Base-by-base conservation (phyloP, 768 basidiomycete species). In the Lactarius trivialis region DNA sequence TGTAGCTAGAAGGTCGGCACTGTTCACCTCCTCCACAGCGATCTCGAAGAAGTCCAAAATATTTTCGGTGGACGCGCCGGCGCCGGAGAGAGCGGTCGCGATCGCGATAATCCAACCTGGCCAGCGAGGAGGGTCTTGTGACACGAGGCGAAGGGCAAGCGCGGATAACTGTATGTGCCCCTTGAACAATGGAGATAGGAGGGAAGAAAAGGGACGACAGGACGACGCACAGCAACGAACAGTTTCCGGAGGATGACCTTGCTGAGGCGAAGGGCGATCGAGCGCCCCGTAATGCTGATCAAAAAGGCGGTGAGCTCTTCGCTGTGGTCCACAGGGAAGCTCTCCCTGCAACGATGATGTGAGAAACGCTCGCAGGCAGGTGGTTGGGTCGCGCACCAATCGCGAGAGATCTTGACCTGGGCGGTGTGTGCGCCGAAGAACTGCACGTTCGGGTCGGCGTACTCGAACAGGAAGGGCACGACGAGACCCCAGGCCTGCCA, bases 391-490 rank as follows among this genome's bases (percentile, higher is more conserved):
- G 15, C 65, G n/a, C 71, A 94, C 93, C 93, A 96, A 72, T 96
- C 94, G 65, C 94, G 78, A 15, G 89, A 85, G 65, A 96, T 92
- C 81, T 98, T 98, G 64, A 95, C 90, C 70, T 95, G 92, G 2
- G 88, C 84, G 0, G 92, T 97, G 68, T 97, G 94, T 5, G 94
- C 93, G 2, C 93, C 93, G 70, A 93, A 96, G 79, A 96, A 98
- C 71, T 94, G 89, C 11, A 96, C 91, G 69, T 92, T 92, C 56
- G 80, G 79, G 72, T 95, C 88, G 32, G 78, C 74, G 69, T 88
- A 78, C 15, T 85, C 79, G 28, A 63, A 63, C 30, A 93, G 74
- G 65, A 94, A 80, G 0, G 91, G 91, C 37, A 89, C 79, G 21
- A 93, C 84, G 52, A 94, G 76, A 9, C 89, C 91, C 92, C 91